Conservation (phyloP, 495 filamentous ascomycete genomes). For the Aspergillus mulundensis region DNA sequence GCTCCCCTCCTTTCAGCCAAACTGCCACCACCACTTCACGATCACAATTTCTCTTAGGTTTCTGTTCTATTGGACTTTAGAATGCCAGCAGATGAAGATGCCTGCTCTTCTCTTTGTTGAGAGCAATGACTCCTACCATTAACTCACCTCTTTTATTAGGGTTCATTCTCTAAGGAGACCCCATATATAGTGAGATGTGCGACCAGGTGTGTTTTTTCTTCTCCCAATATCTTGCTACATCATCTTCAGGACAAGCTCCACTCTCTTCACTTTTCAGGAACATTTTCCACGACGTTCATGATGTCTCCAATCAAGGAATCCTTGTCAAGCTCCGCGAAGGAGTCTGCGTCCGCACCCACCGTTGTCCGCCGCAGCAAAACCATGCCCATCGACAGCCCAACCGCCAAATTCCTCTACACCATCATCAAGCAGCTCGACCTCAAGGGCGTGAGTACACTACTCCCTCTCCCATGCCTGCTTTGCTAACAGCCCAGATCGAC, state of each 20-base stretch:
- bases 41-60: neutral
- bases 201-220: neutral
- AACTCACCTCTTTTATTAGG: neutral
- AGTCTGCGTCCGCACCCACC: neutral
- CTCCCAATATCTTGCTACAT: neutral
- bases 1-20: neutral
- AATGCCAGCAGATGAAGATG: neutral
- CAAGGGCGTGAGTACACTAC: constrained; percentile 53
- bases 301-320: constrained; percentile 1
- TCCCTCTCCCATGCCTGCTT: neutral
- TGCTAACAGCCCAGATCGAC: constrained; percentile 58
- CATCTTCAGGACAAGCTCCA: neutral
- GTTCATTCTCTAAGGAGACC: neutral
- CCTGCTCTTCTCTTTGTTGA: neutral
- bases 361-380: constrained; percentile 38
- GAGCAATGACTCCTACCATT: neutral
- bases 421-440: constrained; percentile 73
- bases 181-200: constrained; percentile 8
- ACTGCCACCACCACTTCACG: neutral
- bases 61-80: neutral
- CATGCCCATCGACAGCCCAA: constrained; percentile 45
- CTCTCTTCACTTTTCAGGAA: too few species aligned
- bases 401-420: constrained; percentile 62
- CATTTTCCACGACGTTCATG: neutral
- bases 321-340: neutral